These are phyloP conservation scores for Ceratocystis smalleyi DNA, from an alignment of 2,329 filamentous ascomycete species.

Conservation along the genomic window DNA sequence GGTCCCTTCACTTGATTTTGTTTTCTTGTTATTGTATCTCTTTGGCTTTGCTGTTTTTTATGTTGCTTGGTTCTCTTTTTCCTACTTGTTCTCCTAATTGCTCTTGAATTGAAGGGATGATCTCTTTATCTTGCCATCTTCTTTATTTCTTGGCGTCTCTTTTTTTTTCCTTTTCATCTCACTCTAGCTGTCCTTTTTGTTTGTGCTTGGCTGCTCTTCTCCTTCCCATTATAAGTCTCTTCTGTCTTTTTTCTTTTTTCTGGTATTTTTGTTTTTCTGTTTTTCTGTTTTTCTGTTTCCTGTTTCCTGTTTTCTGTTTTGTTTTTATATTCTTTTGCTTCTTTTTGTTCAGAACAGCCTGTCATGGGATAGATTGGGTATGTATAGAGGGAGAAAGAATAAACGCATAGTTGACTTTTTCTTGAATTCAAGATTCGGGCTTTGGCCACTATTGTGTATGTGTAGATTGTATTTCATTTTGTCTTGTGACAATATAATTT, in stretches of 20 bases:
- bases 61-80: slow-evolving; percentile 9
- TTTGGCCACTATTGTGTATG: neutral
- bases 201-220: neutral
- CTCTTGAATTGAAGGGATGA: neutral
- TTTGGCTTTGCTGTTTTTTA: slow-evolving; percentile 15
- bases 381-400: slow-evolving; percentile 4
- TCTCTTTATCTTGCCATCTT: neutral
- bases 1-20: neutral
- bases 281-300: neutral
- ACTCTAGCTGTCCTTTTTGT: neutral
- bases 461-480: neutral
- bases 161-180: neutral
- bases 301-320: too few relatives aligned
- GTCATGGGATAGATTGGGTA: slow-evolving; percentile 1
- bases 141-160: neutral
- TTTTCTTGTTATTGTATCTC: slow-evolving; percentile 17
- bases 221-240: neutral
- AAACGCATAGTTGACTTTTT: slow-evolving; percentile 5
- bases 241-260: neutral
- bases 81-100: slow-evolving; percentile 1
- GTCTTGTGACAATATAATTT: neutral
- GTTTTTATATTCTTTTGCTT: neutral
- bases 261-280: neutral
- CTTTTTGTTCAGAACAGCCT: neutral
- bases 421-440: neutral